Base-by-base conservation (phyloP, 1,284 basidiomycete genomes). In the Thelephora terrestris region DNA sequence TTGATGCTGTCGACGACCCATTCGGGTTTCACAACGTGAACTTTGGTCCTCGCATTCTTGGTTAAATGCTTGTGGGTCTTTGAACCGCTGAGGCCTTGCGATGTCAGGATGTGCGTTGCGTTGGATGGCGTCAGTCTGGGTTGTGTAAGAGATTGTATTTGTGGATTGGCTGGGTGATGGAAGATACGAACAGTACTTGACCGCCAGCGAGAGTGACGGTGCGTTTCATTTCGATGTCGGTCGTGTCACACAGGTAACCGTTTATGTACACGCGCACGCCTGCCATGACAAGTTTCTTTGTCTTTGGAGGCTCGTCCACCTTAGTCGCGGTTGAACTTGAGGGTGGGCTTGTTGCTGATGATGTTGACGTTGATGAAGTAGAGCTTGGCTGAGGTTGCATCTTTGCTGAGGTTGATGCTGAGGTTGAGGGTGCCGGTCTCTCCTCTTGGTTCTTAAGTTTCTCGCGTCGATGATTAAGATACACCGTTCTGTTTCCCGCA, bases 71-170 rank as follows among this genome's bases (percentile, higher is more conserved):
- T 76, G 50, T 85, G 76, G 2, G 73, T 80, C 61, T 86, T 85
- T 14, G 76, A 74, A 12, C 71, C 81, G 57, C 69, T 83, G 51
- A 85, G 65, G 51, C 72, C 73, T 54, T 77, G 77, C 9, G 84
- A 86, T 7, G 83, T 84, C 36, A 87, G 54, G 46, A 87, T 78
- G 58, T 87, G 84, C 16, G 84, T 86, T 43, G 81, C 80, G 18
- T 71, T 71, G 6, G 78, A 76, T 12, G 77, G 65, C 18, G 69
- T 71, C 43, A 63, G 59, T 53, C 82, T 85, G 55, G 25, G 35
- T 20, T 27, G 9, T 32, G 5, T 10, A 27, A 6, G 48, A 27
- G 25, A 40, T 46, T 32, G 14, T 24, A 24, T 20, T 24, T 3
- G 21, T 21, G 45, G 18, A 45, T 44, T 17, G 29, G 14, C 12